Evolutionary conservation across 169 alveolate species (phyloP).

Genomic region (Cystoisospora suis): DNA sequence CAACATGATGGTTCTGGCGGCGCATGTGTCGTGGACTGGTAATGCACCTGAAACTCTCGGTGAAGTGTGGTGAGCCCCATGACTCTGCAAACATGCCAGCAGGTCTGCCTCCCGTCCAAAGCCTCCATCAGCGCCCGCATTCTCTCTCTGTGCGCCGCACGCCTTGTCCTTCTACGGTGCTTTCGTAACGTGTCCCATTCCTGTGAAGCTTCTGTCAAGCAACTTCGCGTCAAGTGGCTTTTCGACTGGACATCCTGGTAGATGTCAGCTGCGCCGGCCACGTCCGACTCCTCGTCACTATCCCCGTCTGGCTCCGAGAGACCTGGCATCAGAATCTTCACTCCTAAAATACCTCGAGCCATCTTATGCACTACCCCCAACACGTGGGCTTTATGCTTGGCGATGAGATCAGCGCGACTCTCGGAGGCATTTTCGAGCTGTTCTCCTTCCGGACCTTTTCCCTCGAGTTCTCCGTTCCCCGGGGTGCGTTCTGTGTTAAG

Average conservation of each 20-base stretch:
- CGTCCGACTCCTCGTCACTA: neutral
- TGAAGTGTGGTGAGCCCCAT: conserved; percentile 64
- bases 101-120: conserved; percentile 34
- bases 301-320: conserved; percentile 33
- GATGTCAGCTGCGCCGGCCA: neutral
- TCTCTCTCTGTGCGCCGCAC: conserved; percentile 6
- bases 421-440: neutral
- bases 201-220: no score
- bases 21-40: neutral
- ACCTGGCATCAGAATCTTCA: conserved; percentile 51
- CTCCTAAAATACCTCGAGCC: conserved; percentile 46
- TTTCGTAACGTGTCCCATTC: no score
- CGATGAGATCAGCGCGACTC: neutral
- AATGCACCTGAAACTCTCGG: conserved; percentile 65
- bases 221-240: no score
- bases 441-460: no score
- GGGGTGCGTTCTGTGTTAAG: no score
- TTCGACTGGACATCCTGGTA: no score
- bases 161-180: no score
- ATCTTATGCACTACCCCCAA: conserved; percentile 58
- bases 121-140: conserved; percentile 48
- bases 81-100: conserved; percentile 59
- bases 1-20: no score
- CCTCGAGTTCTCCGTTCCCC: no score
- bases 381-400: conserved; percentile 35